phyloP scores from a whole-genome alignment of 495 filamentous ascomycete species.

The Annulohypoxylon bovei region DNA sequence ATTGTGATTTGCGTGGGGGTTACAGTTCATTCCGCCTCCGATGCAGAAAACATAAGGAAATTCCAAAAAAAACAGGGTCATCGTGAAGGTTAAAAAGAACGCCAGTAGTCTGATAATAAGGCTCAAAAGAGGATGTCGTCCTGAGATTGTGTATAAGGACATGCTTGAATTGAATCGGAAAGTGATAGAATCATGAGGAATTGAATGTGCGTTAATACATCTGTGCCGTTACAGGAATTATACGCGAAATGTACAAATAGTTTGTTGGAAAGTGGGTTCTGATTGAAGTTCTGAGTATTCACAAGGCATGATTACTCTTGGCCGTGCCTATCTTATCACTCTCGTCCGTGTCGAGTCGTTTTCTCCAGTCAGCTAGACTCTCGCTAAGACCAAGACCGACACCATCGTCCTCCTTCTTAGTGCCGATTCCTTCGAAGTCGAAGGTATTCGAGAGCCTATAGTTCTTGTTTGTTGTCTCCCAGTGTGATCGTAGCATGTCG shows the following conservation, averaged over 20 bases:
- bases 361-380: constrained; percentile 78
- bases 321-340: constrained; percentile 15
- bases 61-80: constrained; percentile 7
- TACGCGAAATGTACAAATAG: constrained; percentile 19
- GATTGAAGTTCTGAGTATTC: neutral
- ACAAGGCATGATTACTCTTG: constrained; percentile 35
- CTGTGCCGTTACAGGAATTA: constrained; percentile 13
- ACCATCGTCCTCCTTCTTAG: constrained; percentile 61
- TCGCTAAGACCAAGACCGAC: constrained; percentile 65
- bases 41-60: constrained; percentile 19
- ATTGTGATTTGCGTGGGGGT: constrained; percentile 22
- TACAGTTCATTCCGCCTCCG: constrained; percentile 34
- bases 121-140: neutral
- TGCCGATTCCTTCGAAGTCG: constrained; percentile 75
- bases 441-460: constrained; percentile 88
- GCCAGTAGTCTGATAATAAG: constrained; percentile 19
- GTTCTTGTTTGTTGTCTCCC: constrained; percentile 95
- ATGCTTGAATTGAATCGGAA: constrained; percentile 27
- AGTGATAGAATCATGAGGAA: constrained; percentile 4
- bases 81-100: constrained; percentile 14
- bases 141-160: constrained; percentile 17
- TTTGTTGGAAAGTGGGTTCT: neutral
- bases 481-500: constrained; percentile 85
- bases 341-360: constrained; percentile 74
- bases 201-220: constrained; percentile 18